phyloP scores from a whole-genome alignment of 2,329 filamentous ascomycete species.

The Trichoderma semiorbis region DNA sequence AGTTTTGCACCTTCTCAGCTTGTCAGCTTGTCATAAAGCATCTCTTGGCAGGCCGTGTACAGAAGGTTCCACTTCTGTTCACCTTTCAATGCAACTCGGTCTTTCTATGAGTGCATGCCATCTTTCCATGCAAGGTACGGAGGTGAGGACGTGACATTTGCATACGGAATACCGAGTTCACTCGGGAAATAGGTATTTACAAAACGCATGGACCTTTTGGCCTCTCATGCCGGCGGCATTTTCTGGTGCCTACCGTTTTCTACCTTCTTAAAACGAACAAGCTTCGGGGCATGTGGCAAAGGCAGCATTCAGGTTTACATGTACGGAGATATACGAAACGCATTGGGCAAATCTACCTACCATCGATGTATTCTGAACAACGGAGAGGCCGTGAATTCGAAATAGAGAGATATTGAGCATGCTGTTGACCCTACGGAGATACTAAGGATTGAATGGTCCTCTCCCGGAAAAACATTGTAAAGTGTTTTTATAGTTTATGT shows the following conservation, averaged over 20 bases:
- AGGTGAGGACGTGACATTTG: neutral
- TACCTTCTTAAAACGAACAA: neutral
- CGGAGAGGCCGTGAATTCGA: neutral
- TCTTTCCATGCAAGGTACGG: neutral
- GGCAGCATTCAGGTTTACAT: neutral
- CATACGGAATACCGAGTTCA: neutral
- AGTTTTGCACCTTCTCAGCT: too few relatives aligned
- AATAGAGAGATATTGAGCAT: neutral
- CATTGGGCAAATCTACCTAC: neutral
- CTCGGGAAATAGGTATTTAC: neutral
- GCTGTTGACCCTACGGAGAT: neutral
- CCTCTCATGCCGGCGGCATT: neutral
- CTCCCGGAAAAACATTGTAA: neutral
- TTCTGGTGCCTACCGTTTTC: neutral
- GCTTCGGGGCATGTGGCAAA: neutral
- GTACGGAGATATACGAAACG: neutral
- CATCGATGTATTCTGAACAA: neutral
- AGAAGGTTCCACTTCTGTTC: neutral
- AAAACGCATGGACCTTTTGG: neutral
- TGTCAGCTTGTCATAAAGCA: neutral
- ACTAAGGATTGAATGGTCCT: neutral
- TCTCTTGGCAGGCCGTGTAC: neutral
- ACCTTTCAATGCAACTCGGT: neutral
- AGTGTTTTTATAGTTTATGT: neutral
- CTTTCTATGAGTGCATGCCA: neutral